Percentiles rank a stretch among this genome's conserved stretches.
These are phyloP conservation scores for Rhizophagus sp. DNA, from an alignment of 192 early-diverging fungal genomes.

Conservation along the genomic window DNA sequence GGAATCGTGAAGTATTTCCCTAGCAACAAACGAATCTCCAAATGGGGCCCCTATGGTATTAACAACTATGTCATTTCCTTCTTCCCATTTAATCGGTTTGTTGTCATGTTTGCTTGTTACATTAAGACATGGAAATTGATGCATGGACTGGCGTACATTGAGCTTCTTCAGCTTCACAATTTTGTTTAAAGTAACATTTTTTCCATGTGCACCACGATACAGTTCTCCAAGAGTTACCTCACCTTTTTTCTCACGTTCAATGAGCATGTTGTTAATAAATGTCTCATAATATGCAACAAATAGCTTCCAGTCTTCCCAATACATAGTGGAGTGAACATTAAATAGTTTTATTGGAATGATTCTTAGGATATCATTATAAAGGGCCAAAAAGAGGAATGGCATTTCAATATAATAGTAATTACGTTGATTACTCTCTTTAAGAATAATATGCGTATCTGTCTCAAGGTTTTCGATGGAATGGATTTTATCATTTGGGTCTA, in stretches of 20 bases:
- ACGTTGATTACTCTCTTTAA: neutral
- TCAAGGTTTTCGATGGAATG: constrained; percentile 1
- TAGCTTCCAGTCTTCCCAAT: neutral
- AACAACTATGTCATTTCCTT: constrained; percentile 11
- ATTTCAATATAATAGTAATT: constrained; percentile 13
- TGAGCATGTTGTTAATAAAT: constrained; percentile 20
- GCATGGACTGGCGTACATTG: neutral
- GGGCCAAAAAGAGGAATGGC: constrained; percentile 15
- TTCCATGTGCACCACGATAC: constrained; percentile 22
- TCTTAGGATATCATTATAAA: constrained; percentile 7
- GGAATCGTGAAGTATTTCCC: neutral
- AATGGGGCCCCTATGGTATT: constrained; percentile 15
- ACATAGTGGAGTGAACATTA: no score
- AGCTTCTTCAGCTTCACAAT: constrained; percentile 23
- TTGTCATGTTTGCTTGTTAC: neutral
- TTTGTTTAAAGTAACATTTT: constrained; percentile 10
- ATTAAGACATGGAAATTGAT: constrained; percentile 12
- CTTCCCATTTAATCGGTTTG: constrained; percentile 10
- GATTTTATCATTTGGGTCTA: neutral
- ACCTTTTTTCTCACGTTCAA: neutral
- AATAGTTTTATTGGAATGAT: neutral
- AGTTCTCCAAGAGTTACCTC: neutral
- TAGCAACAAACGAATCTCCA: constrained; percentile 23
- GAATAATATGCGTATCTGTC: neutral
- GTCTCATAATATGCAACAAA: constrained; percentile 21